A percentile compares a stretch with the other conserved stretches of the same genome.
Evolutionary conservation across 169 alveolate species (phyloP).

Genomic region (Eimeria brunetti): DNA sequence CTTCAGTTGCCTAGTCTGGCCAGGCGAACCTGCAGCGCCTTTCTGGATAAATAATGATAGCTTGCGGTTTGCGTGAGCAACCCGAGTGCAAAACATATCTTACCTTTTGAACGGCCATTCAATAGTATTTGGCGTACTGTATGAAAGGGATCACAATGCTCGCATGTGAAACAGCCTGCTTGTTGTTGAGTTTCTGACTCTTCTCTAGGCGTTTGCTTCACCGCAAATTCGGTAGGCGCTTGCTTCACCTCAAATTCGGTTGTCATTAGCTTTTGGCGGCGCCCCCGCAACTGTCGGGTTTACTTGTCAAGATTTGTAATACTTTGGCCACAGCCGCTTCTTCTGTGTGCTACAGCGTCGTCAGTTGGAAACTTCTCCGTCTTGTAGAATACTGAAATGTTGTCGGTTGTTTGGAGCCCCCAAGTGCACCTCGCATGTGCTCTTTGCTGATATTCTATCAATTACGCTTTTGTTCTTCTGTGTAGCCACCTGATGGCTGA

Average conservation of each 20-base stretch:
- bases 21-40: too few species aligned
- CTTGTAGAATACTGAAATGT: background rate
- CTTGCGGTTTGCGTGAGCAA: too few species aligned
- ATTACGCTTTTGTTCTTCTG: background rate
- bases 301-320: background rate
- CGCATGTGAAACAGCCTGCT: background rate
- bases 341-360: background rate
- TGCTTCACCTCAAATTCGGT: background rate
- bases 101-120: too few species aligned
- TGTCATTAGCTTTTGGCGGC: background rate
- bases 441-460: background rate
- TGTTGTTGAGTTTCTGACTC: background rate
- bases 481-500: background rate
- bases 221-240: too few species aligned
- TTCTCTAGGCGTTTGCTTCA: background rate
- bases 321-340: background rate
- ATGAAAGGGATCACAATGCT: too few species aligned
- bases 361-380: background rate
- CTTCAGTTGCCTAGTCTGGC: too few species aligned
- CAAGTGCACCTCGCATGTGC: background rate
- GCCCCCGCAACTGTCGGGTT: background rate
- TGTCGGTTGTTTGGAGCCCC: background rate
- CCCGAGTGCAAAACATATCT: too few species aligned
- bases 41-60: too few species aligned
- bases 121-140: too few species aligned